A percentile compares a stretch with the other conserved stretches of the same genome.
Conservation (phyloP, 768 basidiomycete genomes). For the Hirschioporus abietinus region DNA sequence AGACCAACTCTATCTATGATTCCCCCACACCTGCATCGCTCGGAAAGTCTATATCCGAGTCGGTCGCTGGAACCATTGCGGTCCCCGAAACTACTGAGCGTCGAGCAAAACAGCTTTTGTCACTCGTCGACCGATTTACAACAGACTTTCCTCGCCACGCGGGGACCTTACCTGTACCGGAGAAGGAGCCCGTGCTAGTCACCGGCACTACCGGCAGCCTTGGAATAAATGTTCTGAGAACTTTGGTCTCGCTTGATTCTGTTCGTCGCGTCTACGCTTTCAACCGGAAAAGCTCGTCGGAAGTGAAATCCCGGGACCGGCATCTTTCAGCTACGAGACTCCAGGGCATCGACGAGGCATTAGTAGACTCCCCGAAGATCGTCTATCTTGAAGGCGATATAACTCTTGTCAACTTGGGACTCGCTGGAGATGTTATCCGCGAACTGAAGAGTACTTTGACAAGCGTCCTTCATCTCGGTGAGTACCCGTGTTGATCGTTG, state of each 20-base stretch:
- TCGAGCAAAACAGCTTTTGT: conserved; percentile 32
- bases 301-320: no score
- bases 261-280: no score
- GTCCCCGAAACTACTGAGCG: conserved; percentile 29
- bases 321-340: conserved; percentile 24
- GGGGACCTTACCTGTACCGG: neutral
- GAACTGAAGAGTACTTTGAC: no score
- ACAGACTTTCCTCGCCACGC: neutral
- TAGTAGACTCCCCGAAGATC: no score
- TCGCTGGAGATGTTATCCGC: no score
- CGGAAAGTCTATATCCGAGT: conserved; percentile 20
- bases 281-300: no score
- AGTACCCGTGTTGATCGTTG: no score
- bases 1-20: conserved; percentile 28
- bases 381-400: no score
- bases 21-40: conserved; percentile 33
- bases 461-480: no score
- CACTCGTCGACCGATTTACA: conserved; percentile 12
- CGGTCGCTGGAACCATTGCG: conserved; percentile 10
- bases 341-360: no score
- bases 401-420: no score
- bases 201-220: conserved; percentile 32
- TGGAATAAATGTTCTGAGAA: conserved; percentile 24
- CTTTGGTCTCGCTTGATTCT: no score
- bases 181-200: conserved; percentile 23